Conservation (phyloP, 306 rosid species). For the Castanospermum australe region DNA sequence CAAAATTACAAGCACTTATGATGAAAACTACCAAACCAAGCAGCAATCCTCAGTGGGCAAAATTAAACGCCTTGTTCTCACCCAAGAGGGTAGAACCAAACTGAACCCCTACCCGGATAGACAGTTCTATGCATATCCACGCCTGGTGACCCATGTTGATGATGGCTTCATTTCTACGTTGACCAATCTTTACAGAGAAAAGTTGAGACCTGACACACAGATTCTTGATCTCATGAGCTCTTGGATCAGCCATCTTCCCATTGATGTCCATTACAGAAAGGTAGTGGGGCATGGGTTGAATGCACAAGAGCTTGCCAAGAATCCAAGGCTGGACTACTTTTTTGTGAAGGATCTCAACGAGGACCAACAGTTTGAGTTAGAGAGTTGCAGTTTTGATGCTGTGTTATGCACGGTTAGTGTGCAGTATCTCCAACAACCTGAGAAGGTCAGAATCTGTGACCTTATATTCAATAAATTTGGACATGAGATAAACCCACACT, state of each 20-base stretch:
- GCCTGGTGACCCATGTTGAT: slow-evolving; percentile 79
- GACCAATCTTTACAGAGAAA: slow-evolving; percentile 61
- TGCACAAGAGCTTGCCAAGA: slow-evolving; percentile 79
- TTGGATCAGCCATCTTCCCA: slow-evolving; percentile 84
- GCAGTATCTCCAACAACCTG: slow-evolving; percentile 95
- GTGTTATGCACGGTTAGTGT: slow-evolving; percentile 84
- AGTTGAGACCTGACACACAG: slow-evolving; percentile 47
- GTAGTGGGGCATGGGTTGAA: slow-evolving; percentile 90
- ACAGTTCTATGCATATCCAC: slow-evolving; percentile 75
- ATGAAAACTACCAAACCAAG: slow-evolving; percentile 39
- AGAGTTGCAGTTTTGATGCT: slow-evolving; percentile 66
- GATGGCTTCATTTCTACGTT: slow-evolving; percentile 70
- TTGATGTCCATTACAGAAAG: slow-evolving; percentile 51
- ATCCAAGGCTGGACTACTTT: slow-evolving; percentile 65
- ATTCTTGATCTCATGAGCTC: slow-evolving; percentile 92
- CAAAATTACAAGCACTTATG: slow-evolving; percentile 37
- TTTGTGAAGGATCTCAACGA: slow-evolving; percentile 78
- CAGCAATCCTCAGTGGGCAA: slow-evolving; percentile 52
- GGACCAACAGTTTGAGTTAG: slow-evolving; percentile 64
- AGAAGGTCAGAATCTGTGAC: slow-evolving; percentile 51
- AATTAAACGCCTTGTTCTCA: slow-evolving; percentile 61
- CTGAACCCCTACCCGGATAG: slow-evolving; percentile 56
- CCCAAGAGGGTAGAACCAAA: slow-evolving; percentile 67
- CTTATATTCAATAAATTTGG: too few species aligned
- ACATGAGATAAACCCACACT: too few species aligned